phyloP scores from a whole-genome alignment of 805 yeast species.

The Zygoascus biomembranicola region DNA sequence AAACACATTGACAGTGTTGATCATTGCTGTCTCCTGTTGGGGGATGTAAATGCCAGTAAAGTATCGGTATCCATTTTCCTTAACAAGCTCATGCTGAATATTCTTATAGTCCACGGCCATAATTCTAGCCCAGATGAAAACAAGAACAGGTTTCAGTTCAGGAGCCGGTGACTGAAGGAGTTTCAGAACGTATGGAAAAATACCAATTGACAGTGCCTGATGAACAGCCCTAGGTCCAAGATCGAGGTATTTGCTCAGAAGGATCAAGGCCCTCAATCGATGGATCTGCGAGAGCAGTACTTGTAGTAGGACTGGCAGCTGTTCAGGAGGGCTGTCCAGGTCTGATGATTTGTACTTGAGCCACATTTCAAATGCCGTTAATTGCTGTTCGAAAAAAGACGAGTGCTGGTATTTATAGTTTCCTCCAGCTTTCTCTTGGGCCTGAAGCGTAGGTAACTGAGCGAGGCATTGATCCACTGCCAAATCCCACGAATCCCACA shows the following conservation, averaged over 20 bases:
- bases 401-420: conserved; percentile 71
- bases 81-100: conserved; percentile 85
- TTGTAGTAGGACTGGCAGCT: conserved; percentile 86
- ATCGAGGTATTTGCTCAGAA: conserved; percentile 80
- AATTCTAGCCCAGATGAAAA: conserved; percentile 95
- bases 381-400: conserved; percentile 89
- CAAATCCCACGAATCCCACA: conserved; percentile 98
- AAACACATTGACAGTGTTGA: conserved; percentile 36
- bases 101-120: conserved; percentile 90
- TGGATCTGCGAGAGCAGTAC: conserved; percentile 91
- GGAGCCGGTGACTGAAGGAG: conserved; percentile 91
- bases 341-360: conserved; percentile 74
- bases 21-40: conserved; percentile 20
- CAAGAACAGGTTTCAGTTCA: conserved; percentile 86
- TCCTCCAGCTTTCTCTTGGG: conserved; percentile 24
- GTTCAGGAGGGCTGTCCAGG: conserved; percentile 84
- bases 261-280: conserved; percentile 76
- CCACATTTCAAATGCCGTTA: conserved; percentile 96
- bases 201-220: conserved; percentile 85
- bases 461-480: conserved; percentile 91
- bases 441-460: conserved; percentile 30
- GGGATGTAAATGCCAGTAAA: conserved; percentile 68
- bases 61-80: conserved; percentile 84
- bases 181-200: conserved; percentile 88
- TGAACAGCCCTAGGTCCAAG: conserved; percentile 98